Conservation (phyloP, 768 basidiomycete genomes). For the Gyrodon lividus region DNA sequence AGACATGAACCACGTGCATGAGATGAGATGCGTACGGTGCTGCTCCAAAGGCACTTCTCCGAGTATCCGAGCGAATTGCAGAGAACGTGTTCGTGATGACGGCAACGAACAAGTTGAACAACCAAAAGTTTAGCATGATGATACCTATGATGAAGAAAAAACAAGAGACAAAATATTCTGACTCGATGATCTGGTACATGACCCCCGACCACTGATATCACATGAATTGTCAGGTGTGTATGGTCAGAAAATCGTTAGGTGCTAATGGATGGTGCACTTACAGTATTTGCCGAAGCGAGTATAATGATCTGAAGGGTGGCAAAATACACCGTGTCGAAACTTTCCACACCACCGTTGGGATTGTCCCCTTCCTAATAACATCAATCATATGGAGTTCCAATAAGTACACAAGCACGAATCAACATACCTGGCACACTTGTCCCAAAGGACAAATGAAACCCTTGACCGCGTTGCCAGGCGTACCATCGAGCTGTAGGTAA, state of each 20-base stretch:
- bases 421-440: constrained; percentile 71
- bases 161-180: constrained; percentile 86
- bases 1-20: not conserved
- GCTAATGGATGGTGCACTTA: constrained; percentile 35
- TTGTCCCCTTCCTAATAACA: constrained; percentile 57
- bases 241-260: constrained; percentile 1
- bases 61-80: constrained; percentile 81
- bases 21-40: constrained; percentile 30
- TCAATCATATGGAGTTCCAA: not conserved
- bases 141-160: constrained; percentile 85
- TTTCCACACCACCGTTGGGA: constrained; percentile 62
- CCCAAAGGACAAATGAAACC: constrained; percentile 90
- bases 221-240: not conserved
- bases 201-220: constrained; percentile 62
- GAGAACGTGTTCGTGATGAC: constrained; percentile 95
- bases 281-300: constrained; percentile 75
- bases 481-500: constrained; percentile 41
- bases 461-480: constrained; percentile 48
- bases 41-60: constrained; percentile 90
- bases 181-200: constrained; percentile 88
- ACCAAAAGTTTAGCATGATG: constrained; percentile 89
- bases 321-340: constrained; percentile 87
- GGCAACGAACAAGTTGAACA: constrained; percentile 91
- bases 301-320: constrained; percentile 82
- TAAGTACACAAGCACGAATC: not conserved